Percentiles rank a stretch among this genome's conserved stretches.
phyloP scores from a whole-genome alignment of 2,329 filamentous ascomycete genomes.

The Claviceps paspali region DNA sequence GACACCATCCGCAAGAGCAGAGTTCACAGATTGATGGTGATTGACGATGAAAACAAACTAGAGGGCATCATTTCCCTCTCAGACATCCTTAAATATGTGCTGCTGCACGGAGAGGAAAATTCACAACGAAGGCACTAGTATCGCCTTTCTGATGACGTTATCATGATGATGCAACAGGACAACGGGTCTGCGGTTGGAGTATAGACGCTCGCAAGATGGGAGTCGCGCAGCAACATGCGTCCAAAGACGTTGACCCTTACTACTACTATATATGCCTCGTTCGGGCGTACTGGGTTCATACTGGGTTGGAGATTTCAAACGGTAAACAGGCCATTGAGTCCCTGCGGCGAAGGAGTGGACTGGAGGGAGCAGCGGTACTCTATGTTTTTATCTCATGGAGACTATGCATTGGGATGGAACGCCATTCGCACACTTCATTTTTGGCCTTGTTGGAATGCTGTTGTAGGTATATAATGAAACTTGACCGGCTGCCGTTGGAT shows the following conservation, averaged over 20 bases:
- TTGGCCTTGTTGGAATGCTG: slow-evolving; percentile 1
- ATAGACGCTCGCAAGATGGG: no score
- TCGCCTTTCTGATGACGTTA: not conserved
- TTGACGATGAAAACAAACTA: slow-evolving; percentile 76
- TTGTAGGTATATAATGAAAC: slow-evolving; percentile 1
- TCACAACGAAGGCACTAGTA: slow-evolving; percentile 3
- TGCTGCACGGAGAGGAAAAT: slow-evolving; percentile 62
- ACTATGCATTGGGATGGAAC: not conserved
- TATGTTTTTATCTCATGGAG: not conserved
- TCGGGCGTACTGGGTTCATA: not conserved
- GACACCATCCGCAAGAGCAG: slow-evolving; percentile 91
- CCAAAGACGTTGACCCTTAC: not conserved
- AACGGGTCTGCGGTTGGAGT: not conserved
- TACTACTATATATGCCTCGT: not conserved
- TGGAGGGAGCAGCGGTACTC: not conserved
- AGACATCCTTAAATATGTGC: slow-evolving; percentile 89
- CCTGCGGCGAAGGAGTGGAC: not conserved
- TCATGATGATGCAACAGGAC: not conserved
- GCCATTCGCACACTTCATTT: not conserved
- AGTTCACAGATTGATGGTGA: slow-evolving; percentile 82
- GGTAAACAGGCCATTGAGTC: not conserved
- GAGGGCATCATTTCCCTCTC: slow-evolving; percentile 86
- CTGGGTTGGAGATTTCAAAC: slow-evolving; percentile 3
- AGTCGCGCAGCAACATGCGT: no score
- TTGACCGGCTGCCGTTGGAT: not conserved